Evolutionary conservation across 2,329 filamentous ascomycete species (phyloP).

Genomic region (Aspergillus pseudonomiae): DNA sequence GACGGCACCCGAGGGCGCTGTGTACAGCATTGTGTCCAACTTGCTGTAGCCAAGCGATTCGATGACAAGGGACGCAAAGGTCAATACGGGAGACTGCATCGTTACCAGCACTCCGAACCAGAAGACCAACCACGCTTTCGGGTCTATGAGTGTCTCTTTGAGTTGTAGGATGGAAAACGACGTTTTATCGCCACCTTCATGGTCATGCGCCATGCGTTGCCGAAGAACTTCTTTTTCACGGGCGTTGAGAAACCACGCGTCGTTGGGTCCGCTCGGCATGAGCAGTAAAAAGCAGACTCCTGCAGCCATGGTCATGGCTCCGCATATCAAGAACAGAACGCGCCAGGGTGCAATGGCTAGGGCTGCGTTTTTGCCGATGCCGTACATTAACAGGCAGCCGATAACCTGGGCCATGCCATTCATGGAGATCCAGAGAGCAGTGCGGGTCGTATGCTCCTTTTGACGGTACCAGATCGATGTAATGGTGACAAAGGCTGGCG

Average conservation of each 20-base stretch:
- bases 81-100: neutral
- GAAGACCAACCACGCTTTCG: neutral
- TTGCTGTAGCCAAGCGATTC: neutral
- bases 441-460: neutral
- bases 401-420: conserved; percentile 52
- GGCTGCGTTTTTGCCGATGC: conserved; percentile 50
- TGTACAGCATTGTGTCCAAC: neutral
- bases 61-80: neutral
- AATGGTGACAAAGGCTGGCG: conserved; percentile 52
- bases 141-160: neutral
- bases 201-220: neutral
- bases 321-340: neutral
- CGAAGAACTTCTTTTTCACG: neutral
- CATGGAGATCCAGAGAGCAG: conserved; percentile 45
- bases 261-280: neutral
- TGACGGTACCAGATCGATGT: conserved; percentile 35
- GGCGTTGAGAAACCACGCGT: neutral
- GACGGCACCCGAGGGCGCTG: neutral
- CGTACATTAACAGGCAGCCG: conserved; percentile 54
- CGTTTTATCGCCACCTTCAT: neutral
- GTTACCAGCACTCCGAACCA: neutral
- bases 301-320: neutral
- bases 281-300: neutral
- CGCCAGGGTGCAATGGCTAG: neutral
- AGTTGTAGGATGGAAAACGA: neutral